phyloP scores from a whole-genome alignment of 2,329 filamentous ascomycete species.

The Fusarium longipes region DNA sequence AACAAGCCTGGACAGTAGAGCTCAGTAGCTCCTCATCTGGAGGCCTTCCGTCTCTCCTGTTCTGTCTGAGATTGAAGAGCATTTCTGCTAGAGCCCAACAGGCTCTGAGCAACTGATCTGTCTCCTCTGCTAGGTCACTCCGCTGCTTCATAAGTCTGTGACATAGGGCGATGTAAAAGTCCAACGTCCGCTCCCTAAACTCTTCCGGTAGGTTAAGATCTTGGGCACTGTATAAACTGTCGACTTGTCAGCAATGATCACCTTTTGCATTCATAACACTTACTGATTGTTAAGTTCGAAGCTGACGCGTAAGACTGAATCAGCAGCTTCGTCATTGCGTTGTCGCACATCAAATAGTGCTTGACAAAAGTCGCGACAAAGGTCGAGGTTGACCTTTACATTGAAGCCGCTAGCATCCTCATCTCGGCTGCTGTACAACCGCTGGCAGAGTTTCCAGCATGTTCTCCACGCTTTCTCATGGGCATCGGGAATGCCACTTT shows the following conservation, averaged over 20 bases:
- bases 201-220: slow-evolving; percentile 82
- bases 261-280: slow-evolving; percentile 43
- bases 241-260: slow-evolving; percentile 42
- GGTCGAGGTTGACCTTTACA: slow-evolving; percentile 80
- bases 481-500: slow-evolving; percentile 76
- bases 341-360: slow-evolving; percentile 87
- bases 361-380: slow-evolving; percentile 93
- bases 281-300: slow-evolving; percentile 95
- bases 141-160: slow-evolving; percentile 97
- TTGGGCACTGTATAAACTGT: slow-evolving; percentile 86
- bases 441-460: slow-evolving; percentile 93
- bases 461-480: slow-evolving; percentile 93
- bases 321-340: slow-evolving; percentile 79
- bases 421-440: slow-evolving; percentile 83
- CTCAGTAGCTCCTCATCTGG: slow-evolving; percentile 86
- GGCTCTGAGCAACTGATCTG: slow-evolving; percentile 83
- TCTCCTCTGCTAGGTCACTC: slow-evolving; percentile 80
- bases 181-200: slow-evolving; percentile 88
- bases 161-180: slow-evolving; percentile 94
- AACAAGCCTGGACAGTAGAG: slow-evolving; percentile 91
- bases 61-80: slow-evolving; percentile 90
- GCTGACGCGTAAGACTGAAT: slow-evolving; percentile 90
- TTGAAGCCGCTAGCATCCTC: slow-evolving; percentile 74
- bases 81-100: slow-evolving; percentile 94
- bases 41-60: slow-evolving; percentile 75